Base-by-base conservation (phyloP, 768 basidiomycete species). In the Megacollybia marginata region DNA sequence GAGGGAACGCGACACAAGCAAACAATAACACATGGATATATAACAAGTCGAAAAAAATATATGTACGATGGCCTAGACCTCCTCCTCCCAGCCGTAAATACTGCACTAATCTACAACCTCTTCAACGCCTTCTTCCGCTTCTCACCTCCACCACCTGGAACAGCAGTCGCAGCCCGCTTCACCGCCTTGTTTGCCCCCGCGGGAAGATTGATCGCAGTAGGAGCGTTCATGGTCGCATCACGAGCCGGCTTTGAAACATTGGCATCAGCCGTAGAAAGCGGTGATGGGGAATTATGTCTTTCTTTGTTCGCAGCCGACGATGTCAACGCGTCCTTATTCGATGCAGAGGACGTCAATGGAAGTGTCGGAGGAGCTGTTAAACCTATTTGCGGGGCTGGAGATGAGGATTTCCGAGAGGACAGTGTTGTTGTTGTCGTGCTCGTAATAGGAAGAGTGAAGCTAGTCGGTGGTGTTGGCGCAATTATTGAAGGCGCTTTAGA, bases 81-180 rank as follows among this genome's bases (percentile, higher is more conserved):
- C 23, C 23, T 28, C 23, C 23, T 6, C 2, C 23, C 23, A 28
- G 4, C 23, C 23, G 23, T 28, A 28, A 28, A 28, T 28, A 28
- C 23, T n/a, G 6, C 23, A 28, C 23, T 28, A 28, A 28, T 6
- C 23, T 28, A 28, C 23, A 28, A 28, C 23, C 89, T 73, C 67
- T 88, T 92, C 57, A 92, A 67, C 4, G 89, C 90, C 73, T 91
- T 92, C 76, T 92, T 92, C 64, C 90, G 73, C 70, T 92, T 92
- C 67, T 90, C 88, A 3, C 78, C 80, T 2, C 80, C 80, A 2
- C 72, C 75, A 5, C 68, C 62, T 1, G 64, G 72, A 10, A 67
- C 69, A 1, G 75, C 74, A 0, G 81, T 75, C 1, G 84, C 80
- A 13, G 81, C 73, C 46, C 88, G 70, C 65, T 89, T 90, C 47